Percentiles rank a stretch among this genome's conserved stretches.
These are phyloP conservation scores for Trichosanthes cucumerina DNA, from an alignment of 306 rosid genomes.

Conservation along the genomic window DNA sequence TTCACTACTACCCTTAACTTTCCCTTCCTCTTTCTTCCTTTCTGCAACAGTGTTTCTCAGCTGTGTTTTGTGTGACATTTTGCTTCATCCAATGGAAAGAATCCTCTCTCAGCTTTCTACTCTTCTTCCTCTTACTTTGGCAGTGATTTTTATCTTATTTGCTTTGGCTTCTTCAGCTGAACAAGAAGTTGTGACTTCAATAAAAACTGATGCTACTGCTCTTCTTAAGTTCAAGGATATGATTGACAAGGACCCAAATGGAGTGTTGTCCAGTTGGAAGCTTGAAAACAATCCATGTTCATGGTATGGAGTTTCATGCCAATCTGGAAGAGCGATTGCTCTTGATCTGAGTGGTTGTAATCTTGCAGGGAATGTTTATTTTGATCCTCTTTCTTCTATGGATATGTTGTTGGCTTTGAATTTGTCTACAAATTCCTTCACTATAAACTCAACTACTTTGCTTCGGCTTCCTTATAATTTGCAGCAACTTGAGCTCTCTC, in stretches of 20 bases:
- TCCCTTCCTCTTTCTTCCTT: slow-evolving; percentile 17
- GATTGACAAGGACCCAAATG: slow-evolving; percentile 56
- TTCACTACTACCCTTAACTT: slow-evolving; percentile 11
- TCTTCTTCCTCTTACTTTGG: slow-evolving; percentile 21
- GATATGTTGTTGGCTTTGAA: slow-evolving; percentile 60
- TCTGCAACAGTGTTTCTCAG: slow-evolving; percentile 11
- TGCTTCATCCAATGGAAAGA: slow-evolving; percentile 63
- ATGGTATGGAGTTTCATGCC: slow-evolving; percentile 80
- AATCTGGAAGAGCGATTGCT: slow-evolving; percentile 47
- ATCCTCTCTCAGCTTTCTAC: slow-evolving; percentile 29
- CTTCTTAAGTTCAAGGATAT: slow-evolving; percentile 63
- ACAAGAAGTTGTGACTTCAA: slow-evolving; percentile 30
- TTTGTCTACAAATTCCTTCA: slow-evolving; percentile 42
- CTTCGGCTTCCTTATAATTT: slow-evolving; percentile 64
- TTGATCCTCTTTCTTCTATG: slow-evolving; percentile 51
- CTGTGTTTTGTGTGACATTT: slow-evolving; percentile 15
- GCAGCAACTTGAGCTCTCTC: slow-evolving; percentile 69
- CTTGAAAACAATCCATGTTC: slow-evolving; percentile 44
- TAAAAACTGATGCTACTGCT: slow-evolving; percentile 56
- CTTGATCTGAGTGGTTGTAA: slow-evolving; percentile 47
- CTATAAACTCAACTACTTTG: slow-evolving; percentile 67
- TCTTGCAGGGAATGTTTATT: slow-evolving; percentile 41
- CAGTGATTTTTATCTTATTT: slow-evolving; percentile 21
- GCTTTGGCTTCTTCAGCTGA: slow-evolving; percentile 28
- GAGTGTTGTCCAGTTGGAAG: slow-evolving; percentile 58